Evolutionary conservation across 2,329 filamentous ascomycete species (phyloP).

Genomic region (Acephala macrosclerotiorum): DNA sequence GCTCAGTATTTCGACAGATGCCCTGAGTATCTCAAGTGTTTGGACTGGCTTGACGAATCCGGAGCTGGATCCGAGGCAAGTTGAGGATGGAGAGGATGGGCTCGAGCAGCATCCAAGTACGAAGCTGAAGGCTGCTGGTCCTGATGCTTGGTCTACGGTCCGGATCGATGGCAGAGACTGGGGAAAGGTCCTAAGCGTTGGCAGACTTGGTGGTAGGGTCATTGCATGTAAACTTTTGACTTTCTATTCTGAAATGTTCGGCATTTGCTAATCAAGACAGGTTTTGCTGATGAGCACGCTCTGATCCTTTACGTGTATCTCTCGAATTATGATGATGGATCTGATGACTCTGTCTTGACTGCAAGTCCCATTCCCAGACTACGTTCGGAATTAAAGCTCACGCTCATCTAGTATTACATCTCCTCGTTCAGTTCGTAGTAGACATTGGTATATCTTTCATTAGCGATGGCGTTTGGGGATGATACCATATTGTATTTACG

Average conservation of each 20-base stretch:
- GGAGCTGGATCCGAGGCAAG: conserved; percentile 79
- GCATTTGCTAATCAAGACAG: conserved; percentile 47
- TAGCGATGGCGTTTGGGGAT: conserved; percentile 33
- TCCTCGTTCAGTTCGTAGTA: conserved; percentile 57
- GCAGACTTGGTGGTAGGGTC: conserved; percentile 85
- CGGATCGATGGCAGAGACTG: conserved; percentile 93
- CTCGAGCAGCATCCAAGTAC: conserved; percentile 85
- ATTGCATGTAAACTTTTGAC: conserved; percentile 88
- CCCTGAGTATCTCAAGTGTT: conserved; percentile 81
- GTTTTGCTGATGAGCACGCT: conserved; percentile 80
- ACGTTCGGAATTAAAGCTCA: conserved; percentile 18
- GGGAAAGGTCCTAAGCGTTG: conserved; percentile 93
- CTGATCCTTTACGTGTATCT: conserved; percentile 86
- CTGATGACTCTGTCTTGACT: conserved; percentile 78
- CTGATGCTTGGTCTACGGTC: conserved; percentile 87
- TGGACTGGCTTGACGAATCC: conserved; percentile 91
- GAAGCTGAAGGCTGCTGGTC: conserved; percentile 76
- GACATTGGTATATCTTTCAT: conserved; percentile 19
- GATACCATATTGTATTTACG: conserved; percentile 22
- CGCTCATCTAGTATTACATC: conserved; percentile 59
- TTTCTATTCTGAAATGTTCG: no score
- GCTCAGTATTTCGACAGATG: conserved; percentile 82
- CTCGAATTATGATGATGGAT: conserved; percentile 70
- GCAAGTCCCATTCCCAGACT: conserved; percentile 53
- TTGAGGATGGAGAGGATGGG: conserved; percentile 68